Evolutionary conservation across 2,329 filamentous ascomycete genomes (phyloP).

Genomic region (Rutstroemia sp.): DNA sequence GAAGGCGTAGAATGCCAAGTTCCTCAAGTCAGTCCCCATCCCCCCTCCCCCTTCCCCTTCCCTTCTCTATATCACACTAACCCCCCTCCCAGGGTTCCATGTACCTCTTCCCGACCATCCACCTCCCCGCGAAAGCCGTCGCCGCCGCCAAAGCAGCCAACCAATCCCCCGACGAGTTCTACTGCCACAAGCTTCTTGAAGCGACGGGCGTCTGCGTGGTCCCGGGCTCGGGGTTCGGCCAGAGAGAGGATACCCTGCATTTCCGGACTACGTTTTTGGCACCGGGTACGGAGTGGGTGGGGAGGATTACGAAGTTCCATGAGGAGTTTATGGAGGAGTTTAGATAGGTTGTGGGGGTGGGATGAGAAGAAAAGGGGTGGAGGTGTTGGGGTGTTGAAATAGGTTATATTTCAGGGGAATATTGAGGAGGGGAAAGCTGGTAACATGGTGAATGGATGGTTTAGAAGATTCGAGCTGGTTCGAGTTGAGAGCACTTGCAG

Average conservation of each 20-base stretch:
- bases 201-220: slow-evolving; percentile 93
- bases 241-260: slow-evolving; percentile 84
- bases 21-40: slow-evolving; percentile 50
- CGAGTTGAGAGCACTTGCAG: no score
- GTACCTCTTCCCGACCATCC: slow-evolving; percentile 98
- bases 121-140: slow-evolving; percentile 65
- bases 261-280: slow-evolving; percentile 96
- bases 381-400: no score
- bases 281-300: slow-evolving; percentile 91
- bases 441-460: no score
- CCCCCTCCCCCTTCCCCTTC: background rate
- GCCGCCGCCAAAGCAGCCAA: slow-evolving; percentile 68
- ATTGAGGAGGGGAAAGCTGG: no score
- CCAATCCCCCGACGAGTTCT: slow-evolving; percentile 82
- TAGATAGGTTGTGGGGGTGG: slow-evolving; percentile 25
- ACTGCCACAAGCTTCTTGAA: slow-evolving; percentile 84
- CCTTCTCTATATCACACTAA: background rate
- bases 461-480: no score
- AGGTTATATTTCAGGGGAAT: no score
- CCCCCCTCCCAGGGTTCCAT: slow-evolving; percentile 63
- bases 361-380: no score
- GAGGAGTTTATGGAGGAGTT: slow-evolving; percentile 83
- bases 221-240: slow-evolving; percentile 86
- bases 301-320: slow-evolving; percentile 83
- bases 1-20: slow-evolving; percentile 87